Base-by-base conservation (phyloP, 129 eudicot species). In the Cynara cardunculus region DNA sequence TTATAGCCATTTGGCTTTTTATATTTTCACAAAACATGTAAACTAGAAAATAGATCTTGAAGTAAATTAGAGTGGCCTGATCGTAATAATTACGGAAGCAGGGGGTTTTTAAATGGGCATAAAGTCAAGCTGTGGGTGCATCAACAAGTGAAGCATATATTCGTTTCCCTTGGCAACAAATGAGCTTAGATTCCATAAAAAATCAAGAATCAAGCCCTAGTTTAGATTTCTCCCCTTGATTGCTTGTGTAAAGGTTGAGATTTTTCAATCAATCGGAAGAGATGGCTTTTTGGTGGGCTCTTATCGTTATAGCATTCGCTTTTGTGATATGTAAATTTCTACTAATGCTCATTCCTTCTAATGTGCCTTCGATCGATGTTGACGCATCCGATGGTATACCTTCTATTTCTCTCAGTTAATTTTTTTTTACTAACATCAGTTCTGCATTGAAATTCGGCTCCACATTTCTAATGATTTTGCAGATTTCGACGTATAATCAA, bases 351-450 rank as follows among this genome's bases (percentile, higher is more conserved):
- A 90, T 95, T 79, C 99, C 99, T 69, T 82, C 96, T 25, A 95
- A 95, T 72, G 97, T 95, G 16, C 99, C 97, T 71, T 95, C 99
- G 27, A 92, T 95, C 79, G 97, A 95, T 73, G 97, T 95, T 39
- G 97, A 95, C 53, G 85, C 94, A 61, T 92, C 97, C 65, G 99
- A 94, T 70, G 92, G 99, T 94, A 82, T 25, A 37, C 67, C 39
- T 72, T 49, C 80, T 74, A 69, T 71, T 39, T 71, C 35, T 69
- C 24, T 24, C 21, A 46, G 34, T 19, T 78, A 18, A 27, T 67
- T 78, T 26, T 24, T 24, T 27, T 18, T 28, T 10, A 18, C 44
- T 41, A 9, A 26, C 59, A 39, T 14, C 5, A 68, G 32, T 69
- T 78, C 75, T 3, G 1, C 61, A 21, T 78, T n/a, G 44, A 65